A percentile compares a stretch with the other conserved stretches of the same genome.
Evolutionary conservation across 179 eudicot species (phyloP).

Genomic region (Silene vulgaris): DNA sequence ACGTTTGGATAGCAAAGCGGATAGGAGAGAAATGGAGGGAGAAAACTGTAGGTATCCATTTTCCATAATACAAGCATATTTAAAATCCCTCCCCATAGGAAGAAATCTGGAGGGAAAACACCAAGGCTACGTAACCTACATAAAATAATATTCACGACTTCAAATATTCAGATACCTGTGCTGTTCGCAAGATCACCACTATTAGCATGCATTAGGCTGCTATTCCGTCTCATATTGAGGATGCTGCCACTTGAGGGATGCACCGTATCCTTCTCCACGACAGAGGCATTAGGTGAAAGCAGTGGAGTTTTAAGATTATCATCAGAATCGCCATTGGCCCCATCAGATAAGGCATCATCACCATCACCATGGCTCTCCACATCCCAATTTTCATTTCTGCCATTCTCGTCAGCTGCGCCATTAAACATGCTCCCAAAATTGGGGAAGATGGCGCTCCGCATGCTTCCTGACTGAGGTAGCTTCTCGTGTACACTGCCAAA

Average conservation of each 20-base stretch:
- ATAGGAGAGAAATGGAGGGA: too few relatives aligned
- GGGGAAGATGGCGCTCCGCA: constrained; percentile 41
- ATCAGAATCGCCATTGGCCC: constrained; percentile 26
- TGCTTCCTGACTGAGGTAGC: constrained; percentile 40
- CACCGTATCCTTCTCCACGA: constrained; percentile 22
- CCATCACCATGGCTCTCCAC: constrained; percentile 32
- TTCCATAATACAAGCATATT: too few relatives aligned
- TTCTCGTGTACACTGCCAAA: constrained; percentile 49
- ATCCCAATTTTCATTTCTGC: constrained; percentile 32
- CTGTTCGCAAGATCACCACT: constrained; percentile 33
- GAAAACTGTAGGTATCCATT: too few relatives aligned
- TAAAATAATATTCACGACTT: neutral
- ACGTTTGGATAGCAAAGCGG: too few relatives aligned
- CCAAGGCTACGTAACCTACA: too few relatives aligned
- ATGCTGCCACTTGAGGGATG: constrained; percentile 28
- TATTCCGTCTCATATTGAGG: constrained; percentile 28
- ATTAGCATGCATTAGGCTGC: constrained; percentile 27
- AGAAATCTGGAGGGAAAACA: too few relatives aligned
- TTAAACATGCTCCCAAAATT: constrained; percentile 50
- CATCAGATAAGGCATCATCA: constrained; percentile 33
- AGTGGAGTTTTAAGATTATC: constrained; percentile 35
- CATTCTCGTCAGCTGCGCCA: constrained; percentile 26
- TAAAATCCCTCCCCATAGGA: too few relatives aligned
- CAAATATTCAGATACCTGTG: constrained; percentile 25
- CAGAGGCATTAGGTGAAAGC: constrained; percentile 33